phyloP scores from a whole-genome alignment of 257 asterid genomes.

The Plantago ovata region DNA sequence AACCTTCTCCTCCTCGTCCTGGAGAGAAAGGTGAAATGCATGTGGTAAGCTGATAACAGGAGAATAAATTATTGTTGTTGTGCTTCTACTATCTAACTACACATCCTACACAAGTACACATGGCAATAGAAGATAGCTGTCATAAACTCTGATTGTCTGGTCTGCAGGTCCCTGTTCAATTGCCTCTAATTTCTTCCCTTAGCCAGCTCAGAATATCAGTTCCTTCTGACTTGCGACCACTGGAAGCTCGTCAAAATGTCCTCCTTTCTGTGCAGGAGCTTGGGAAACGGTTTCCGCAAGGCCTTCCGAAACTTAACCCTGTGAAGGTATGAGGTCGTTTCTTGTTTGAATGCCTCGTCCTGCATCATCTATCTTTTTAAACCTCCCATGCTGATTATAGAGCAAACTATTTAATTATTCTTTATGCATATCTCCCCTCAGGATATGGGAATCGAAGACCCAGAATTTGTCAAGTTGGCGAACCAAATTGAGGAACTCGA shows the following conservation, averaged over 20 bases:
- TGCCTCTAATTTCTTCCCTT: slow-evolving; percentile 82
- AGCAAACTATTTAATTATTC: slow-evolving; percentile 7
- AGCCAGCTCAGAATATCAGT: slow-evolving; percentile 81
- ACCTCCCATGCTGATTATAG: not conserved
- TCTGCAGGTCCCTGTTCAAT: slow-evolving; percentile 87
- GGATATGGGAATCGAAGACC: slow-evolving; percentile 90
- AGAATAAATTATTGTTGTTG: slow-evolving; percentile 6
- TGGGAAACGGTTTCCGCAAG: slow-evolving; percentile 83
- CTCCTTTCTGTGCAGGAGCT: slow-evolving; percentile 86
- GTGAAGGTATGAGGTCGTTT: slow-evolving; percentile 51
- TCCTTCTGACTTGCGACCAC: slow-evolving; percentile 89
- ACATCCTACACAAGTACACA: not conserved
- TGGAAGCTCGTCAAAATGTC: slow-evolving; percentile 79
- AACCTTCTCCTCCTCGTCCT: slow-evolving; percentile 82
- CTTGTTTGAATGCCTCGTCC: not conserved
- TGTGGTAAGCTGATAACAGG: slow-evolving; percentile 57
- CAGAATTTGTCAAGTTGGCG: slow-evolving; percentile 70
- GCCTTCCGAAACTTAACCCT: slow-evolving; percentile 91
- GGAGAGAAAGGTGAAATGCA: slow-evolving; percentile 99
- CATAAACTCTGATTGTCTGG: slow-evolving; percentile 20
- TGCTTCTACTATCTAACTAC: not conserved
- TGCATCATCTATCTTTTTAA: not conserved
- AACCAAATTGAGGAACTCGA: slow-evolving; percentile 80
- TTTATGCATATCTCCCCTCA: slow-evolving; percentile 31
- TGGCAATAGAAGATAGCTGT: slow-evolving; percentile 10